Conservation (phyloP, 2,329 filamentous ascomycete species). For the Fusarium sp. region DNA sequence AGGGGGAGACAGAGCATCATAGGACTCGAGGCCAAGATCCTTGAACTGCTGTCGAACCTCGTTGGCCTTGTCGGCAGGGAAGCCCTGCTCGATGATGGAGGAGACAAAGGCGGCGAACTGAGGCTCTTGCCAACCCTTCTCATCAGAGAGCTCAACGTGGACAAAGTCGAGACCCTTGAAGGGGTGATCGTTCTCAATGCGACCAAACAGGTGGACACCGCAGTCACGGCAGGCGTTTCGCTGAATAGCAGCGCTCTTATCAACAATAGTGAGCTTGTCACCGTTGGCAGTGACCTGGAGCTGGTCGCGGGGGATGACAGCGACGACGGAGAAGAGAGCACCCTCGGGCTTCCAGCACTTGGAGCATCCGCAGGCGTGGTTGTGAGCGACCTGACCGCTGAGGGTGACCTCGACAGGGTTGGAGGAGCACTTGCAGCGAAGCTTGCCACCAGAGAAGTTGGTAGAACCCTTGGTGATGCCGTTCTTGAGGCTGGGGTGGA, state of each 20-base stretch:
- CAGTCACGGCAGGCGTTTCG: constrained; percentile 70
- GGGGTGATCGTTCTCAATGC: constrained; percentile 71
- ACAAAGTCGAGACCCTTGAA: constrained; percentile 78
- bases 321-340: constrained; percentile 72
- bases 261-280: constrained; percentile 67
- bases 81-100: constrained; percentile 75
- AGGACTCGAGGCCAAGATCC: constrained; percentile 66
- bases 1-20: constrained; percentile 69
- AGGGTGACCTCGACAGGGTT: constrained; percentile 68
- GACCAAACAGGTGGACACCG: constrained; percentile 71
- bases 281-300: constrained; percentile 67
- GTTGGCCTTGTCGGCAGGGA: constrained; percentile 63
- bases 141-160: constrained; percentile 68
- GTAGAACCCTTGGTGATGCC: constrained; percentile 66
- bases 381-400: constrained; percentile 69
- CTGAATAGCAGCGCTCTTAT: constrained; percentile 66
- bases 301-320: constrained; percentile 66
- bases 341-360: constrained; percentile 77
- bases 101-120: constrained; percentile 77
- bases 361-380: constrained; percentile 77
- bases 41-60: constrained; percentile 65
- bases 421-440: constrained; percentile 68
- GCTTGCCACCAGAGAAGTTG: constrained; percentile 67
- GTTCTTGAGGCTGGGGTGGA: constrained; percentile 72
- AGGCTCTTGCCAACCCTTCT: constrained; percentile 76